These are phyloP conservation scores for Phytophthora boehmeriae DNA, from an alignment of 352 stramenopile genomes.

Conservation along the genomic window DNA sequence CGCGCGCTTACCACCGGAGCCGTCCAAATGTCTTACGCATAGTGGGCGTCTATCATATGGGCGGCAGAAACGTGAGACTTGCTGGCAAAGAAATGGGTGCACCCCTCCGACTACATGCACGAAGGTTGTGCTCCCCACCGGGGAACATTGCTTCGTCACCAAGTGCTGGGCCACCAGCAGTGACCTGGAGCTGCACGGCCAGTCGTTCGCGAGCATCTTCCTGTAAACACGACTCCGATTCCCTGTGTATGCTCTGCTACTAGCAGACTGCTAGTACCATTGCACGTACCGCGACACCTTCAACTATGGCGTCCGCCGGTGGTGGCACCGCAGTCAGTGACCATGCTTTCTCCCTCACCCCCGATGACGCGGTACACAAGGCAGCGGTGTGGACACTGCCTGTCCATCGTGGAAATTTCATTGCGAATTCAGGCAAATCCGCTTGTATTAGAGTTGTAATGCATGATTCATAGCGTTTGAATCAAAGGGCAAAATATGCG, in stretches of 20 bases:
- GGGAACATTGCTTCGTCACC: neutral
- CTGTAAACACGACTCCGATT: conserved; percentile 1
- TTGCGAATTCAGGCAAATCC: neutral
- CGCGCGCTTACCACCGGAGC: conserved; percentile 28
- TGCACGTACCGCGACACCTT: too few relatives aligned
- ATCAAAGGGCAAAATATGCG: too few relatives aligned
- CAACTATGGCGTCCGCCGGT: too few relatives aligned
- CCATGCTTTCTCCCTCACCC: too few relatives aligned
- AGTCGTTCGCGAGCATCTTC: conserved; percentile 15
- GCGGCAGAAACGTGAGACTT: conserved; percentile 19
- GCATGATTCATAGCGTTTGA: neutral
- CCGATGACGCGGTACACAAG: too few relatives aligned
- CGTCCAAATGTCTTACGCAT: conserved; percentile 11
- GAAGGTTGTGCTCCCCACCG: too few relatives aligned
- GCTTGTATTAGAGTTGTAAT: neutral
- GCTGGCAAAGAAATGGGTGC: conserved; percentile 1
- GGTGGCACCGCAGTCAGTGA: too few relatives aligned
- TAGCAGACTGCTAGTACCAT: too few relatives aligned
- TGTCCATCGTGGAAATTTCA: neutral
- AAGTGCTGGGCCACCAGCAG: conserved; percentile 6
- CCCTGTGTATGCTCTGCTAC: neutral
- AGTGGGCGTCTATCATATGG: neutral
- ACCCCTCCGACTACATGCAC: neutral
- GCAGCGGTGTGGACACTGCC: neutral
- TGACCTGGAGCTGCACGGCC: neutral